Conservation (phyloP, 495 filamentous ascomycete species). For the Clohesyomyces aquaticus region DNA sequence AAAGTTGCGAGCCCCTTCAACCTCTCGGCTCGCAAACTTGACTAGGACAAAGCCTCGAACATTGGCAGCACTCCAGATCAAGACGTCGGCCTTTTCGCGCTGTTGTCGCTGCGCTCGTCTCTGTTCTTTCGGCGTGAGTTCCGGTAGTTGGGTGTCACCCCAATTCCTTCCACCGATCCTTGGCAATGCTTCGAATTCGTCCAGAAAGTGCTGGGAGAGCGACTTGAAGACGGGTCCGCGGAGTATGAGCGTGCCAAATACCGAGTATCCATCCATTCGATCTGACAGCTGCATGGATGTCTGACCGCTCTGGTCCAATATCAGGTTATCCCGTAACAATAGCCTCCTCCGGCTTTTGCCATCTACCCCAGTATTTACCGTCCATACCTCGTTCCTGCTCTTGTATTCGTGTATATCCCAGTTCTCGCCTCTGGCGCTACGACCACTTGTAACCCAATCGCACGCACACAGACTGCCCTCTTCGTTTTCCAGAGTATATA, state of each 20-base stretch:
- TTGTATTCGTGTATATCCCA: constrained; percentile 81
- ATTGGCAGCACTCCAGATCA: constrained; percentile 85
- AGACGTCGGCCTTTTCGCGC: constrained; percentile 59
- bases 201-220: constrained; percentile 70
- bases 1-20: constrained; percentile 67
- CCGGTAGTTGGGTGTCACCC: constrained; percentile 50
- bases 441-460: constrained; percentile 90
- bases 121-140: constrained; percentile 46
- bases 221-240: constrained; percentile 70
- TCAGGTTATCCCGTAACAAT: constrained; percentile 78
- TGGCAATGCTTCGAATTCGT: constrained; percentile 74
- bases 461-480: constrained; percentile 73
- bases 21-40: constrained; percentile 73
- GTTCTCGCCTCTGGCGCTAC: constrained; percentile 83
- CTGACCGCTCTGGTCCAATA: constrained; percentile 61
- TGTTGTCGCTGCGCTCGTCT: constrained; percentile 47
- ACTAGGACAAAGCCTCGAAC: constrained; percentile 85
- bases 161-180: constrained; percentile 84
- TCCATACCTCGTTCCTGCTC: constrained; percentile 86
- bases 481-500: constrained; percentile 65
- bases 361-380: constrained; percentile 30
- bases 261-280: constrained; percentile 66
- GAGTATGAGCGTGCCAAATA: constrained; percentile 84
- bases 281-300: constrained; percentile 49
- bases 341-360: constrained; percentile 57